Evolutionary conservation across 176 grass and related monocot species (phyloP), one percentile per base, ranked within the genome.

Genomic region (Tillandsia fasciculata): DNA sequence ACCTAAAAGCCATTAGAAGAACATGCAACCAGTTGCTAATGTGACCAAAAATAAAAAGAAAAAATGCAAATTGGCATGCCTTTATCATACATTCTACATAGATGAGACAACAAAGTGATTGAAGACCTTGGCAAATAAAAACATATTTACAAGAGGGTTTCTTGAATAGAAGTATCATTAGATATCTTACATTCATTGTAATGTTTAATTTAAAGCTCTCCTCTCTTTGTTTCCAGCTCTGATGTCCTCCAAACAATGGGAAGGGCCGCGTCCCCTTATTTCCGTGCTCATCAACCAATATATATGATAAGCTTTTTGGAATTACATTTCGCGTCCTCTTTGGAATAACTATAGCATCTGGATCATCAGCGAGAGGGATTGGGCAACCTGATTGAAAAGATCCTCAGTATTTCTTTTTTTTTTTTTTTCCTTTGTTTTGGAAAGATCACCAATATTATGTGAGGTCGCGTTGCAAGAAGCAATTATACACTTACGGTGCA

Each of bases 201-300:
- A 72, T 59, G 67, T 90, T 97, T 58, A 97, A 54, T 54, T 92
- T 87, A 72, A 92, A 93, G 68, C 84, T 93, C 10, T 86, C 75
- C 72, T 90, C 94, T 68, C 94, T 87, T 70, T 90, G 84, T 50
- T 74, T 65, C 89, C 94, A 93, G 79, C 27, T 88, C 52, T 97
- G 84, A 49, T 75, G 81, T 53, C 94, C 94, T 57, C 94, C 94
- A 75, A 97, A 97, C 48, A 97, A 9, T 11, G 89, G 86, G 2
- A 50, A 82, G 66, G 83, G 77, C 52, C 73, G 77, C 48, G 52
- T 33, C 52, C 74, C 27, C 29, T 22, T 56, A 75, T 87, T 90
- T 29, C 77, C 74, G 59, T 77, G 70, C 14, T 90, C 88, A 73
- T 93, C 89, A 53, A 78, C 48, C 64, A 77, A 64, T 48, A 92